A percentile compares a stretch with the other conserved stretches of the same genome.
phyloP scores from a whole-genome alignment of 805 yeast genomes.

The Ogataea siamensis region DNA sequence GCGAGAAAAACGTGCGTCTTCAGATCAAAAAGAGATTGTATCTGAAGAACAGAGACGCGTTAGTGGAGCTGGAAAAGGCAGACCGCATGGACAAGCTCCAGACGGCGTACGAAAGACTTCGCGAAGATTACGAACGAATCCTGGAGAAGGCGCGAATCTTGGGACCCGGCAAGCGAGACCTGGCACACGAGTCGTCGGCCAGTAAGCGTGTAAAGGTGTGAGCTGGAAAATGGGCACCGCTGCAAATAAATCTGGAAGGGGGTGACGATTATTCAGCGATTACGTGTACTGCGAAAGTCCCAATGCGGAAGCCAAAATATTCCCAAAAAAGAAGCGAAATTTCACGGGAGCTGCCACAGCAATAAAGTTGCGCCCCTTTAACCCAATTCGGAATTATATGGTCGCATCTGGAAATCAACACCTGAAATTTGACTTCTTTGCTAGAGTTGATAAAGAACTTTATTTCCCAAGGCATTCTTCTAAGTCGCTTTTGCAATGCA shows the following conservation, averaged over 20 bases:
- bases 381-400: conserved; percentile 18
- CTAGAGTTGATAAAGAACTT: conserved; percentile 18
- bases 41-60: conserved; percentile 76
- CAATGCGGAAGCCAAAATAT: not conserved
- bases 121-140: conserved; percentile 68
- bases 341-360: conserved; percentile 11
- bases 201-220: conserved; percentile 12
- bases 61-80: conserved; percentile 60
- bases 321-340: conserved; percentile 1
- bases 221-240: too few relatives aligned
- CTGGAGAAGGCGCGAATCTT: conserved; percentile 32
- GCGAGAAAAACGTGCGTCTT: conserved; percentile 44
- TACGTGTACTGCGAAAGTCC: not conserved
- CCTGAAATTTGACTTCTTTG: conserved; percentile 17
- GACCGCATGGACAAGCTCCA: conserved; percentile 70
- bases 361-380: conserved; percentile 10
- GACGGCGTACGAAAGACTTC: conserved; percentile 66
- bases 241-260: too few relatives aligned
- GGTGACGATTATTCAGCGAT: not conserved
- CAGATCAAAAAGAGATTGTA: conserved; percentile 74
- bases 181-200: conserved; percentile 6
- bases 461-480: conserved; percentile 2
- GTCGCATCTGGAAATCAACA: conserved; percentile 16
- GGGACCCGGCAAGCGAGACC: conserved; percentile 13
- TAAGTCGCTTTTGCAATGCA: conserved; percentile 3